Conservation (phyloP, 805 yeast genomes). For the Kodamaea hsintzibuensis region DNA sequence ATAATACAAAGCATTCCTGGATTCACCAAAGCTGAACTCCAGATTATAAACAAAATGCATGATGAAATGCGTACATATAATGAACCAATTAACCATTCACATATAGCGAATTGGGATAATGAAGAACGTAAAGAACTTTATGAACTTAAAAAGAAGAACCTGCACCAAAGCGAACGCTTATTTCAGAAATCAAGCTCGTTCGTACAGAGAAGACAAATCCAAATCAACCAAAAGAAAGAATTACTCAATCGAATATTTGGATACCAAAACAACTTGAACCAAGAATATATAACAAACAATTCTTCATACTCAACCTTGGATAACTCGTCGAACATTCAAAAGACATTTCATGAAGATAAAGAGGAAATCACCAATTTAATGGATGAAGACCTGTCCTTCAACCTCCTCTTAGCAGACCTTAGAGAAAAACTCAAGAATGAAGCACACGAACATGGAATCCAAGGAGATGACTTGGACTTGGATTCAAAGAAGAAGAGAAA, state of each 20-base stretch:
- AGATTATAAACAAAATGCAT: slow-evolving; percentile 15
- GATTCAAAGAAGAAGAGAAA: neutral
- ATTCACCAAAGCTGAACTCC: slow-evolving; percentile 37
- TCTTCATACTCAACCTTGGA: slow-evolving; percentile 40
- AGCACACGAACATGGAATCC: slow-evolving; percentile 2
- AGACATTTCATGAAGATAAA: slow-evolving; percentile 43
- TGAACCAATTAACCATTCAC: neutral
- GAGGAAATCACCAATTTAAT: slow-evolving; percentile 36
- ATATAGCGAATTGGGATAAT: neutral
- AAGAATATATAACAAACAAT: slow-evolving; percentile 42
- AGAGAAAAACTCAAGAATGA: slow-evolving; percentile 16
- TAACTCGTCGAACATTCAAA: slow-evolving; percentile 36
- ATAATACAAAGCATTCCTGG: slow-evolving; percentile 35
- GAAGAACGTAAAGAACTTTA: slow-evolving; percentile 12
- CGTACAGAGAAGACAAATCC: slow-evolving; percentile 38
- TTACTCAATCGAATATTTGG: slow-evolving; percentile 41
- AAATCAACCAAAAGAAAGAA: slow-evolving; percentile 41
- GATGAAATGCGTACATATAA: slow-evolving; percentile 4
- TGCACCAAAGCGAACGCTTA: slow-evolving; percentile 32
- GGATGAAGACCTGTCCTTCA: slow-evolving; percentile 34
- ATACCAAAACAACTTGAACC: slow-evolving; percentile 37
- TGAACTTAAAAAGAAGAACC: slow-evolving; percentile 18
- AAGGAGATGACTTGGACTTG: neutral
- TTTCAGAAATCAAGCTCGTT: slow-evolving; percentile 35
- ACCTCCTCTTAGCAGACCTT: slow-evolving; percentile 25